A percentile compares a stretch with the other conserved stretches of the same genome.
Conservation (phyloP, 2,329 filamentous ascomycete genomes). For the Ophiostoma pallidulum region DNA sequence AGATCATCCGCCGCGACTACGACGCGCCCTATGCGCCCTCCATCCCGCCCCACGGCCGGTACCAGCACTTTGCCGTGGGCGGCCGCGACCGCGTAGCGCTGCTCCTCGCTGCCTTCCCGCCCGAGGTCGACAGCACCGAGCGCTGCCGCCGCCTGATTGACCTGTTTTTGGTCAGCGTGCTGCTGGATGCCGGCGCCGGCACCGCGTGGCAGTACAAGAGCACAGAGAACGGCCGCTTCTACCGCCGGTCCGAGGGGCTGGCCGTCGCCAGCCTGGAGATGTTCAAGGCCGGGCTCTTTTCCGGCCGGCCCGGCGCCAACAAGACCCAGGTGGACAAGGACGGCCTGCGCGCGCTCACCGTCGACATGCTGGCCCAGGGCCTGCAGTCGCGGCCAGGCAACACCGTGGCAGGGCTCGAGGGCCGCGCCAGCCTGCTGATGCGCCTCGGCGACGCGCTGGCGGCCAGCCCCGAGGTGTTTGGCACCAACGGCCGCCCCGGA, state of each 20-base stretch:
- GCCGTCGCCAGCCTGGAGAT: constrained; percentile 72
- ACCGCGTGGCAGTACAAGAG: constrained; percentile 90
- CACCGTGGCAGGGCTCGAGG: constrained; percentile 74
- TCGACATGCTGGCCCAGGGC: constrained; percentile 65
- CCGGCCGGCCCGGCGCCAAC: constrained; percentile 61
- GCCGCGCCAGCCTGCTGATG: constrained; percentile 69
- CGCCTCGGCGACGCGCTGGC: constrained; percentile 64
- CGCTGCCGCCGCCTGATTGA: constrained; percentile 64
- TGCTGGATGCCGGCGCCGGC: constrained; percentile 70
- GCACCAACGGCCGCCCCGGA: constrained; percentile 72
- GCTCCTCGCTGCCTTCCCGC: constrained; percentile 60
- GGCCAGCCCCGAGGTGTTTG: constrained; percentile 74
- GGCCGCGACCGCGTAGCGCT: constrained; percentile 64
- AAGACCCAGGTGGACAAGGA: constrained; percentile 84
- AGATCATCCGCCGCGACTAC: constrained; percentile 70
- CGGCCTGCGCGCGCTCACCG: constrained; percentile 64
- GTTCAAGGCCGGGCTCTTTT: constrained; percentile 90
- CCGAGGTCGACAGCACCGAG: constrained; percentile 60
- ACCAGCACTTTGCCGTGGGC: constrained; percentile 78
- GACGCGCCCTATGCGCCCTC: constrained; percentile 40
- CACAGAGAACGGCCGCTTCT: constrained; percentile 73
- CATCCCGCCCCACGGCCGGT: constrained; percentile 80
- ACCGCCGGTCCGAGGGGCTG: constrained; percentile 78
- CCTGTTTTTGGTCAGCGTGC: constrained; percentile 51
- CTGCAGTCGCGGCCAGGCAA: constrained; percentile 78